Evolutionary conservation across 2,329 filamentous ascomycete species (phyloP).

Genomic region (Bipolaris sorokiniana): DNA sequence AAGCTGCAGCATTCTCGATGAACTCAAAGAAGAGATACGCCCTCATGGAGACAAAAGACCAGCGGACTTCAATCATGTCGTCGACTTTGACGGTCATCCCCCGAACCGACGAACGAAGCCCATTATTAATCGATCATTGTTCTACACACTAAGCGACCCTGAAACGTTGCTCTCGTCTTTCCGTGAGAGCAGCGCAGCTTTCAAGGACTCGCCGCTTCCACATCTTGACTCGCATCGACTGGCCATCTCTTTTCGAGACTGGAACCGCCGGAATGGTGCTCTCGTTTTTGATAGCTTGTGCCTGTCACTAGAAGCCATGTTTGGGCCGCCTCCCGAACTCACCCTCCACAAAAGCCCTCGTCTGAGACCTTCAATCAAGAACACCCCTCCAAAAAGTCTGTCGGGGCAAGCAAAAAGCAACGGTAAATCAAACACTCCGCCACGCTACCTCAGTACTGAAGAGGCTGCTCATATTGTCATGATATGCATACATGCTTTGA

Average conservation of each 20-base stretch:
- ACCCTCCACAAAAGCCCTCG: constrained; percentile 33
- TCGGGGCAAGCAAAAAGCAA: neutral
- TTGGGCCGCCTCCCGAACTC: constrained; percentile 45
- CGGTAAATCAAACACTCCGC: neutral
- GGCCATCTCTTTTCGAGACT: constrained; percentile 41
- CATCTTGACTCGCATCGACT: constrained; percentile 43
- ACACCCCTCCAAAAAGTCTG: neutral
- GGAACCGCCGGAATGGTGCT: constrained; percentile 42
- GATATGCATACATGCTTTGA: constrained; percentile 51
- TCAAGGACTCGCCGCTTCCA: constrained; percentile 39
- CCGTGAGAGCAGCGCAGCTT: constrained; percentile 32
- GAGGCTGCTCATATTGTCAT: constrained; percentile 52
- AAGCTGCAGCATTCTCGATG: constrained; percentile 37
- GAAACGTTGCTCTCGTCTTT: constrained; percentile 46
- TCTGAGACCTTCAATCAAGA: constrained; percentile 26
- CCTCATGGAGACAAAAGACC: constrained; percentile 18
- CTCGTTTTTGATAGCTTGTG: constrained; percentile 49
- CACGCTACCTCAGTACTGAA: constrained; percentile 37
- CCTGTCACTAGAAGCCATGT: constrained; percentile 39
- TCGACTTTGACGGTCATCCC: constrained; percentile 28
- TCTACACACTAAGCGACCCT: constrained; percentile 41
- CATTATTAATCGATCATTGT: constrained; percentile 44
- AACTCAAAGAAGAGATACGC: constrained; percentile 36
- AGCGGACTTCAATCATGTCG: constrained; percentile 21
- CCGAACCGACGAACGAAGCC: constrained; percentile 23